phyloP scores from a whole-genome alignment of 2,329 filamentous ascomycete species.

The Pyrenochaeta sp. region DNA sequence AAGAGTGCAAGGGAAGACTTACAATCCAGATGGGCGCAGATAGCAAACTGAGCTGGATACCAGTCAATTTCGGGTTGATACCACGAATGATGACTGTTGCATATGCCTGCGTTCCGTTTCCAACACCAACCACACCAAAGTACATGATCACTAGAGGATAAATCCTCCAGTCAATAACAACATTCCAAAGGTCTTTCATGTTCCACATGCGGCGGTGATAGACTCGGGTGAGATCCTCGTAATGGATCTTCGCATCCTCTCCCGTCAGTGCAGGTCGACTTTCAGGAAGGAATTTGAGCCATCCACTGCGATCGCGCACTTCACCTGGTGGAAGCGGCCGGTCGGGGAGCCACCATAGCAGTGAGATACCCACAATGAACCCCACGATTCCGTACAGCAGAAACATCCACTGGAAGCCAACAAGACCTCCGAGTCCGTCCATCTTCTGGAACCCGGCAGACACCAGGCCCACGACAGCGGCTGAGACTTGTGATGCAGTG shows the following conservation, averaged over 20 bases:
- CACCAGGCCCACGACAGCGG: constrained; percentile 86
- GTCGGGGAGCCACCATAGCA: constrained; percentile 92
- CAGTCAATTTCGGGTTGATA: constrained; percentile 76
- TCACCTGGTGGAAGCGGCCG: constrained; percentile 78
- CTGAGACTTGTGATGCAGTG: constrained; percentile 86
- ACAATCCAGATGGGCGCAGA: constrained; percentile 94
- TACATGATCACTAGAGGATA: constrained; percentile 92
- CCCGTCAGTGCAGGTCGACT: constrained; percentile 76
- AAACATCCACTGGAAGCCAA: constrained; percentile 94
- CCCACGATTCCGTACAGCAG: constrained; percentile 82
- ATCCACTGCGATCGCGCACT: constrained; percentile 57
- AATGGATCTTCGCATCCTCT: constrained; percentile 81
- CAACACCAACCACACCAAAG: constrained; percentile 91
- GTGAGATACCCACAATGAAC: constrained; percentile 71
- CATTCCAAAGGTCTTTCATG: constrained; percentile 70
- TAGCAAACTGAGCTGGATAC: constrained; percentile 78
- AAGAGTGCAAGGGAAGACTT: constrained; percentile 45
- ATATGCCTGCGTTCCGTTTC: constrained; percentile 88
- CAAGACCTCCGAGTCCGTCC: constrained; percentile 77
- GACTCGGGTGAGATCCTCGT: constrained; percentile 79
- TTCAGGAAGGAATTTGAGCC: constrained; percentile 71
- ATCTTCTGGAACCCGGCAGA: constrained; percentile 92
- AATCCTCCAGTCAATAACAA: constrained; percentile 84
- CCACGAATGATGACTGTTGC: constrained; percentile 84
- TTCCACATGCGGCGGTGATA: constrained; percentile 80